These are phyloP conservation scores for Yamadazyma ubonensis DNA, from an alignment of 805 yeast genomes.

Conservation along the genomic window DNA sequence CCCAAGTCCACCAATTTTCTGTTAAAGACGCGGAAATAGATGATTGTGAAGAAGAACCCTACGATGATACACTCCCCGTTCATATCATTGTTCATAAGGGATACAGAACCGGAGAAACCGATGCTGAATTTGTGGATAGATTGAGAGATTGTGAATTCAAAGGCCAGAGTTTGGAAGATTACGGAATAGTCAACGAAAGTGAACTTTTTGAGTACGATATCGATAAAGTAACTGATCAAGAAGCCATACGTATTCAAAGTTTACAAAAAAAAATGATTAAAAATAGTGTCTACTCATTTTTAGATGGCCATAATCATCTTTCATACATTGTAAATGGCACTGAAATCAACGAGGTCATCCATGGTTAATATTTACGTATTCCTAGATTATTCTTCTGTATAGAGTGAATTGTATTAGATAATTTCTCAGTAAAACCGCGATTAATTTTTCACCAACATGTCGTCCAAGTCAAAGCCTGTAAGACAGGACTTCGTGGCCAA, in stretches of 20 bases:
- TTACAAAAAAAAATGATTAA: conserved; percentile 11
- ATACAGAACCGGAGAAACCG: conserved; percentile 7
- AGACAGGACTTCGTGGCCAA: conserved; percentile 80
- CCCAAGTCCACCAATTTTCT: conserved; percentile 6
- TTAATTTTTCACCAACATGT: conserved; percentile 3
- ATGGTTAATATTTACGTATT: neutral
- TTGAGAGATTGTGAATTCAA: conserved; percentile 6
- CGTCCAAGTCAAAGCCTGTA: conserved; percentile 36
- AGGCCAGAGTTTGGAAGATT: neutral
- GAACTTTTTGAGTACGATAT: conserved; percentile 9
- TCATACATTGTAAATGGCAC: conserved; percentile 16
- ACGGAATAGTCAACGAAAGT: conserved; percentile 11
- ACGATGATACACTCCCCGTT: conserved; percentile 13
- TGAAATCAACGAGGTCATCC: conserved; percentile 5
- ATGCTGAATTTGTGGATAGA: conserved; percentile 13
- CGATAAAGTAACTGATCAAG: conserved; percentile 3
- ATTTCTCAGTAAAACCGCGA: too few relatives aligned
- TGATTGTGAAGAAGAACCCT: conserved; percentile 8
- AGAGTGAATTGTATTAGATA: too few relatives aligned
- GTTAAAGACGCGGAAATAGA: conserved; percentile 9
- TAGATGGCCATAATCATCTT: conserved; percentile 13
- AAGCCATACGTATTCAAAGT: conserved; percentile 12
- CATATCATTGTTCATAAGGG: conserved; percentile 14
- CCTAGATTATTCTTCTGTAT: neutral
- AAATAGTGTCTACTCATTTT: conserved; percentile 9